These are phyloP conservation scores for Coemansia sp. DNA, from an alignment of 192 early-diverging fungal genomes.

Conservation along the genomic window DNA sequence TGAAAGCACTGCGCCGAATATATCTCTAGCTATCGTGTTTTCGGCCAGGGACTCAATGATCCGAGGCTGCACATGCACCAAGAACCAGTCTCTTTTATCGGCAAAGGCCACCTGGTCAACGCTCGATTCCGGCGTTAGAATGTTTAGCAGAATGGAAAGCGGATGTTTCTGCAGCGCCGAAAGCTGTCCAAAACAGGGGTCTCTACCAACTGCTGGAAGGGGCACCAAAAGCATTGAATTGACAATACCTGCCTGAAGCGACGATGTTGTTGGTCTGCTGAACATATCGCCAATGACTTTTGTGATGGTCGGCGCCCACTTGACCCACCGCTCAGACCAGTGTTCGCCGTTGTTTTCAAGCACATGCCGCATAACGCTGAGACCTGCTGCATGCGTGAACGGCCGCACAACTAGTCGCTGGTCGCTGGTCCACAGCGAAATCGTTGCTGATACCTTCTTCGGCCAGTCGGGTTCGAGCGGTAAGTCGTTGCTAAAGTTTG, in stretches of 20 bases:
- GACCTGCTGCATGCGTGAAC: slow-evolving; percentile 7
- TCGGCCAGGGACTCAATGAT: slow-evolving; percentile 14
- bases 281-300: slow-evolving; percentile 16
- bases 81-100: slow-evolving; percentile 41
- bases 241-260: slow-evolving; percentile 21
- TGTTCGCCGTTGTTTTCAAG: slow-evolving; percentile 15
- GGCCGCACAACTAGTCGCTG: slow-evolving; percentile 10
- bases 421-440: slow-evolving; percentile 28
- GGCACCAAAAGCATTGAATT: slow-evolving; percentile 26
- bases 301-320: slow-evolving; percentile 18
- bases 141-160: slow-evolving; percentile 15
- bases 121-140: slow-evolving; percentile 10
- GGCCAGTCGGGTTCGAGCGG: slow-evolving; percentile 44
- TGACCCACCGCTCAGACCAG: slow-evolving; percentile 32
- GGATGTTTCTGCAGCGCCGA: slow-evolving; percentile 17
- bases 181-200: not conserved
- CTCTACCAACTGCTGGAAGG: not conserved
- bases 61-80: slow-evolving; percentile 22
- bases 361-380: slow-evolving; percentile 9
- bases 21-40: slow-evolving; percentile 9
- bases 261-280: not conserved
- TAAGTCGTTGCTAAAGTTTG: slow-evolving; percentile 26
- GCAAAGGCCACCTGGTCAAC: slow-evolving; percentile 32
- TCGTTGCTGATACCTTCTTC: slow-evolving; percentile 13
- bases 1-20: slow-evolving; percentile 28